phyloP scores from a whole-genome alignment of 2,329 filamentous ascomycete species.

The Cladosporium phlei region DNA sequence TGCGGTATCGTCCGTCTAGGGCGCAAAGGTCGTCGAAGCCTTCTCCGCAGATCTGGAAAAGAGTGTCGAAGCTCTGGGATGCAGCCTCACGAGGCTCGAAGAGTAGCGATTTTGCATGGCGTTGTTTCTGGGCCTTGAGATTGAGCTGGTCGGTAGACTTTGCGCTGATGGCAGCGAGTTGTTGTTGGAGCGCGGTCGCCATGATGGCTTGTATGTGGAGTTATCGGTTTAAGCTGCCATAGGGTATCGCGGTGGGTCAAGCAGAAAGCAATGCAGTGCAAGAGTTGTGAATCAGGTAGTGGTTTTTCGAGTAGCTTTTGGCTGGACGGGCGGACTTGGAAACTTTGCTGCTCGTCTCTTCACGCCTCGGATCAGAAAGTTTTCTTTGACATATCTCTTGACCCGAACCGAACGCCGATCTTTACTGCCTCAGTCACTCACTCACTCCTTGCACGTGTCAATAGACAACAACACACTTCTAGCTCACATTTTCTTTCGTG shows the following conservation, averaged over 20 bases:
- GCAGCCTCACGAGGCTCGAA: conserved; percentile 83
- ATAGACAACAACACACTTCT: not conserved
- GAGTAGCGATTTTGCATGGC: conserved; percentile 90
- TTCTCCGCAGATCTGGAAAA: conserved; percentile 81
- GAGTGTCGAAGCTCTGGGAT: conserved; percentile 81
- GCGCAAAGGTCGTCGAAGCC: conserved; percentile 89
- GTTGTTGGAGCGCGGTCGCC: conserved; percentile 83
- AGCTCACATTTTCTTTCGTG: not conserved
- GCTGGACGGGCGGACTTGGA: not conserved
- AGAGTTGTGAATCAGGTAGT: not conserved
- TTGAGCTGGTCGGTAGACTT: conserved; percentile 88
- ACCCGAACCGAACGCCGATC: conserved; percentile 6
- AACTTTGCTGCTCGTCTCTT: not conserved
- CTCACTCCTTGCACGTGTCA: not conserved
- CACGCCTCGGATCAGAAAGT: conserved; percentile 3
- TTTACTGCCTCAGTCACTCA: not conserved
- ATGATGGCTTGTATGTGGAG: conserved; percentile 42
- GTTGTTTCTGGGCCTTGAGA: conserved; percentile 84
- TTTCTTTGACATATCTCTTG: conserved; percentile 1
- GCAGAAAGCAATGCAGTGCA: not conserved
- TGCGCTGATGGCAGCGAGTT: conserved; percentile 86
- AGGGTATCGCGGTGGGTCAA: not conserved
- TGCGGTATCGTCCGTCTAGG: conserved; percentile 72
- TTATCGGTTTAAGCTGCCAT: conserved; percentile 10
- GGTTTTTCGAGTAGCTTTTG: conserved; percentile 1